Conservation (phyloP, 2,329 filamentous ascomycete species). For the Aspergillus floridensis region DNA sequence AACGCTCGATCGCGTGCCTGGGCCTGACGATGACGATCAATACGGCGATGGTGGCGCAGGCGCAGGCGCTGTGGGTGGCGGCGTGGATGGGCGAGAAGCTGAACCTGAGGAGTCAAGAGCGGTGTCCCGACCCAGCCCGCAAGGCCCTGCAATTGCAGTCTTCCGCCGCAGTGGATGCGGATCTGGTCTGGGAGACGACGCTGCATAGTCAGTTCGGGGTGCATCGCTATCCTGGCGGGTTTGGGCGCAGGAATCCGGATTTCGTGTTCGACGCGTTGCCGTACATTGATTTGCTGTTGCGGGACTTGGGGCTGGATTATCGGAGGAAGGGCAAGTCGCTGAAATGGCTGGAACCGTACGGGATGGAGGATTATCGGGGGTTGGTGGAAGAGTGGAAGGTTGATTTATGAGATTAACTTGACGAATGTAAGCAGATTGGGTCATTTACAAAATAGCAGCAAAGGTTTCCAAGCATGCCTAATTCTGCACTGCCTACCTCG, state of each 20-base stretch:
- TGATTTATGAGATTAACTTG: background rate
- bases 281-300: conserved; percentile 67
- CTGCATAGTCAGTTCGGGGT: conserved; percentile 67
- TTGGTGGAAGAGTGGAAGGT: conserved; percentile 42
- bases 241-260: conserved; percentile 56
- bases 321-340: conserved; percentile 34
- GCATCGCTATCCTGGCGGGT: conserved; percentile 63
- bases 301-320: conserved; percentile 61
- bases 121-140: conserved; percentile 21
- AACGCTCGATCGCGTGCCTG: conserved; percentile 50
- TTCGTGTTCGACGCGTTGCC: conserved; percentile 75
- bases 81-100: conserved; percentile 62
- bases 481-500: too few relatives aligned
- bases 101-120: conserved; percentile 27
- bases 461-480: too few relatives aligned
- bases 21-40: conserved; percentile 49
- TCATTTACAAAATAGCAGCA: too few relatives aligned
- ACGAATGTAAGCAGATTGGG: too few relatives aligned
- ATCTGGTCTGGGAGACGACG: conserved; percentile 55
- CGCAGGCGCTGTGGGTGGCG: conserved; percentile 60
- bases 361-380: conserved; percentile 40
- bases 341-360: conserved; percentile 40
- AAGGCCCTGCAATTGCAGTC: background rate
- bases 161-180: conserved; percentile 11
- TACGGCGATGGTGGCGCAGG: conserved; percentile 46